Conservation (phyloP, 345 rosid genomes). For the Camelina sativa region DNA sequence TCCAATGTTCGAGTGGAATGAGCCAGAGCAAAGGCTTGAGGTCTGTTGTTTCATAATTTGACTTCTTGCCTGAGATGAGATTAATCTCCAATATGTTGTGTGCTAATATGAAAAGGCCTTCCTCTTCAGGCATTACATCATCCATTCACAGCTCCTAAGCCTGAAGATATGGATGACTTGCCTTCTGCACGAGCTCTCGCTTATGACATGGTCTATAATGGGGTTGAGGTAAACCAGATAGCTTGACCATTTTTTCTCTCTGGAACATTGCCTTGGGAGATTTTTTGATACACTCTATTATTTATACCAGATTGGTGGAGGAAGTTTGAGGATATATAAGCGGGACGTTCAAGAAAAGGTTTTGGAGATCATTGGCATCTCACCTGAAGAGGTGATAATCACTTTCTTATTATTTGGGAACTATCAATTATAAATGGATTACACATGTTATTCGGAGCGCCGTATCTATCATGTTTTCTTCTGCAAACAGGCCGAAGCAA, state of each 20-base stretch:
- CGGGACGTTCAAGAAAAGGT: slow-evolving; percentile 90
- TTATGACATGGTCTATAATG: slow-evolving; percentile 98
- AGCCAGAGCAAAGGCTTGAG: slow-evolving; percentile 86
- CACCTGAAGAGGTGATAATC: slow-evolving; percentile 67
- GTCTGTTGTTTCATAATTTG: slow-evolving; percentile 49
- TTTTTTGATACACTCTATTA: neutral
- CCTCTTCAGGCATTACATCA: slow-evolving; percentile 85
- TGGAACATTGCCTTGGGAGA: slow-evolving; percentile 12
- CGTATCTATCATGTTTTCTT: neutral
- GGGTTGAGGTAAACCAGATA: slow-evolving; percentile 72
- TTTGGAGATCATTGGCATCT: slow-evolving; percentile 79
- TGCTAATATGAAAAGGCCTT: slow-evolving; percentile 26
- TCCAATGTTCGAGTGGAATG: slow-evolving; percentile 98
- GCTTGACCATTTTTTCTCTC: slow-evolving; percentile 18
- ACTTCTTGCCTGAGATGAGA: slow-evolving; percentile 23
- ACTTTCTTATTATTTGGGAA: neutral
- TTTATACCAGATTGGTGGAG: slow-evolving; percentile 90
- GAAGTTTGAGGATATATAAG: slow-evolving; percentile 93
- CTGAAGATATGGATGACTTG: slow-evolving; percentile 84
- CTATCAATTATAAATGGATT: neutral
- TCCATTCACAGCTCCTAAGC: slow-evolving; percentile 96
- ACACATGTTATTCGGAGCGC: neutral
- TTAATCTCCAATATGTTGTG: slow-evolving; percentile 12
- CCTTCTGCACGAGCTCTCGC: slow-evolving; percentile 94
- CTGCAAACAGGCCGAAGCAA: slow-evolving; percentile 74